phyloP scores from a whole-genome alignment of 345 rosid species.

The Salix suchowensis region DNA sequence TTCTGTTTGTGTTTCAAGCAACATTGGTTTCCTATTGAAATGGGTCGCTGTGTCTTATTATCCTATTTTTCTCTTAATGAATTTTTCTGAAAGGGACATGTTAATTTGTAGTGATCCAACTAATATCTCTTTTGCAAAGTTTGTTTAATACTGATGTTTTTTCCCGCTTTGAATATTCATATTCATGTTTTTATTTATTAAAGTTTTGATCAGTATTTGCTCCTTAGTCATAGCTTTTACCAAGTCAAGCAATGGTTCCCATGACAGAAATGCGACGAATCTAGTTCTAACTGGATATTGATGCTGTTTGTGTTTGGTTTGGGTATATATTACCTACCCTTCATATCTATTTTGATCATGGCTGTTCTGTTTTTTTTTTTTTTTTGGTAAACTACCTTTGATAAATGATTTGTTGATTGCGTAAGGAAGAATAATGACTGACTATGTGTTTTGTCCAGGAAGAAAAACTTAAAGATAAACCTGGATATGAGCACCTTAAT shows the following conservation, averaged over 20 bases:
- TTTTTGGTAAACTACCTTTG: not conserved
- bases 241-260: not conserved
- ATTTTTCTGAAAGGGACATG: conserved; percentile 15
- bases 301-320: not conserved
- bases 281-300: not conserved
- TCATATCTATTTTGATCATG: not conserved
- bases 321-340: not conserved
- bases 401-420: not conserved
- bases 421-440: not conserved
- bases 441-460: conserved; percentile 40
- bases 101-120: conserved; percentile 24
- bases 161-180: conserved; percentile 1
- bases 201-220: conserved; percentile 6
- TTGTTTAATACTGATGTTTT: conserved; percentile 14
- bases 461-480: conserved; percentile 87
- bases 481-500: conserved; percentile 88
- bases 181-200: not conserved
- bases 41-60: not conserved
- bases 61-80: not conserved
- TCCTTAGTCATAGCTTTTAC: not conserved
- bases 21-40: not conserved
- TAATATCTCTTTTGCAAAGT: conserved; percentile 13
- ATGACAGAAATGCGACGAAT: not conserved
- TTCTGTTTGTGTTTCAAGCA: not conserved
- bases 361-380: not conserved